Conservation (phyloP, 257 asterid species). For the Gentiana macrophylla region DNA sequence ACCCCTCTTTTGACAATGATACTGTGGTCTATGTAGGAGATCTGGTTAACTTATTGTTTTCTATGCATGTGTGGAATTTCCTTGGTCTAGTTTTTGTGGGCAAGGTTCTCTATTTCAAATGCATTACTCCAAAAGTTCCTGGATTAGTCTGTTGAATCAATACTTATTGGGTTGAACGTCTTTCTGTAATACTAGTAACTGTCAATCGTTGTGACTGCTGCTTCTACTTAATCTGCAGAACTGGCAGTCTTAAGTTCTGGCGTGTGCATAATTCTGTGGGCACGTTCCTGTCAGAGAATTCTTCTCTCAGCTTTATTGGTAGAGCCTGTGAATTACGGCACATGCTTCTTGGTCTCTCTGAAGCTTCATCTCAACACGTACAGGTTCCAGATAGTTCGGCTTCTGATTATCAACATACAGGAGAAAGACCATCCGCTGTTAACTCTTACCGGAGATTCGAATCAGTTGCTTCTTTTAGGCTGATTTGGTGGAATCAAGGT, state of each 20-base stretch:
- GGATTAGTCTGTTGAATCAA: no score
- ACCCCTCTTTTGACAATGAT: no score
- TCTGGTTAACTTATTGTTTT: no score
- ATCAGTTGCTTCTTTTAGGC: conserved; percentile 69
- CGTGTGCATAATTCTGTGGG: conserved; percentile 88
- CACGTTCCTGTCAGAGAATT: conserved; percentile 76
- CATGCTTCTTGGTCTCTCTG: conserved; percentile 43
- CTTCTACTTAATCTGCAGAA: conserved; percentile 28
- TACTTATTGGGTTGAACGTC: not conserved
- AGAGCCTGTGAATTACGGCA: conserved; percentile 77
- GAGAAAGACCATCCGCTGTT: conserved; percentile 54
- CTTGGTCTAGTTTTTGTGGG: no score
- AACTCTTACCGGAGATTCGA: conserved; percentile 65
- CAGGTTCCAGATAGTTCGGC: conserved; percentile 33
- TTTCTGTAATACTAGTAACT: not conserved
- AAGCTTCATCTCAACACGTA: conserved; percentile 32
- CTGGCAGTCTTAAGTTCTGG: conserved; percentile 73
- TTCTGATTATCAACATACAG: conserved; percentile 36
- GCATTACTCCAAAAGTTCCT: no score
- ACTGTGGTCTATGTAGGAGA: no score
- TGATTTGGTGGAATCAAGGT: conserved; percentile 98
- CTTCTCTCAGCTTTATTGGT: conserved; percentile 34
- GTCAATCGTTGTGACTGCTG: not conserved
- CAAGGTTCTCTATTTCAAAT: no score
- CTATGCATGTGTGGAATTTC: no score